A percentile compares a stretch with the other conserved stretches of the same genome.
Conservation (phyloP, 129 eudicot genomes). For the Smallanthus sonchifolius region DNA sequence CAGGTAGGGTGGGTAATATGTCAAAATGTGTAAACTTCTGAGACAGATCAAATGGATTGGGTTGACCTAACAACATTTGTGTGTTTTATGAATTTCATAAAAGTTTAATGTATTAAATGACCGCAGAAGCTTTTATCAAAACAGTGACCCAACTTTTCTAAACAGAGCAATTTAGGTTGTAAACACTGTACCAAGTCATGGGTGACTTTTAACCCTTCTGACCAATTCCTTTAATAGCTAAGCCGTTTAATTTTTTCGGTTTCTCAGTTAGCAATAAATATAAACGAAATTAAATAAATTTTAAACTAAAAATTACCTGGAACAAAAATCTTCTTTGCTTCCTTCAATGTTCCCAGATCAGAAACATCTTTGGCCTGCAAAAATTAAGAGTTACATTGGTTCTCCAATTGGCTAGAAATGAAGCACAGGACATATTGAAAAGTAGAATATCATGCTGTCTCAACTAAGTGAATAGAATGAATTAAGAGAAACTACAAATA, state of each 20-base stretch:
- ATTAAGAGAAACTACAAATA: background rate
- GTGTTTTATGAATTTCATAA: background rate
- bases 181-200: background rate
- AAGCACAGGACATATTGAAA: background rate
- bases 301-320: constrained; percentile 52
- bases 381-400: background rate
- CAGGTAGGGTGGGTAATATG: background rate
- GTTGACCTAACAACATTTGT: background rate
- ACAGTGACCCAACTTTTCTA: background rate
- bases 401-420: background rate
- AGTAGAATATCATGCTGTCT: background rate
- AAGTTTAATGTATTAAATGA: background rate
- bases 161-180: background rate
- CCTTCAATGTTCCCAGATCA: constrained; percentile 81
- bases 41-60: background rate
- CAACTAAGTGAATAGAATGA: background rate
- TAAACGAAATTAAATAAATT: background rate
- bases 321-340: constrained; percentile 76
- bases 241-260: background rate
- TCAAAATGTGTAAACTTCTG: background rate
- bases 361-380: constrained; percentile 84
- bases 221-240: background rate
- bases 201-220: background rate
- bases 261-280: background rate
- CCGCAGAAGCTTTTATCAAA: background rate